Evolutionary conservation across 768 basidiomycete species (phyloP), one percentile per base, ranked within the genome.

Genomic region (Suillus alpinus): DNA sequence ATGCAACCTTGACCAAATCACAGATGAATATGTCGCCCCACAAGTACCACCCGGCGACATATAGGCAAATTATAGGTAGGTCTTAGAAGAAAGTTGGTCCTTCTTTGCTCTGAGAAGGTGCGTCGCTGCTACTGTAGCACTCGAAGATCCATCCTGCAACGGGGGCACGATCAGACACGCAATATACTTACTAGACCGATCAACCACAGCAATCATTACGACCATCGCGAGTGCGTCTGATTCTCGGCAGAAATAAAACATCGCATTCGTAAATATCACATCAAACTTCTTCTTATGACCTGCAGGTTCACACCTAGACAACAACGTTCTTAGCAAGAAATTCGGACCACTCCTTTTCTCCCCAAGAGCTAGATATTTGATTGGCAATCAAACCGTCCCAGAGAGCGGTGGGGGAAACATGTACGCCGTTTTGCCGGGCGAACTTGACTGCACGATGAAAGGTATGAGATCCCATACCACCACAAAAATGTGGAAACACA

Each of bases 391-490:
- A 77, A 55, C 92, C 91, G 65, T 94, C 88, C 85, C 86, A 90
- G 2, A 92, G 76, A 2, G 80, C 83, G 43, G 93, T 90, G 4
- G 94, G 93, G 1, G 94, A 95, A 51, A 96, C 92, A 65, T 98
- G 95, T 43, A 97, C 86, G 2, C 91, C 82, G 63, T 98, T 97
- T 77, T 97, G 95, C 63, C 95, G 81, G 16, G 90, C 85, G 71
- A 89, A 88, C 74, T 95, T 97, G 80, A 97, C 93, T 95, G 67
- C 34, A 62, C 32, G 47, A n/a, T 12, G 20, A 46, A 13, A 37
- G 41, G 32, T 31, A 16, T 43, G 26, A 59, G 37, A 41, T 26
- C 37, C 4, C 13, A 37, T n/a, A 4, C 40, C 6, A 16, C 47
- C 6, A 23, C n/a, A 55, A 65, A 34, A 20, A 10, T 12, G 6